phyloP scores from a whole-genome alignment of 2,329 filamentous ascomycete species.

The Stagonosporopsis rhizophila region DNA sequence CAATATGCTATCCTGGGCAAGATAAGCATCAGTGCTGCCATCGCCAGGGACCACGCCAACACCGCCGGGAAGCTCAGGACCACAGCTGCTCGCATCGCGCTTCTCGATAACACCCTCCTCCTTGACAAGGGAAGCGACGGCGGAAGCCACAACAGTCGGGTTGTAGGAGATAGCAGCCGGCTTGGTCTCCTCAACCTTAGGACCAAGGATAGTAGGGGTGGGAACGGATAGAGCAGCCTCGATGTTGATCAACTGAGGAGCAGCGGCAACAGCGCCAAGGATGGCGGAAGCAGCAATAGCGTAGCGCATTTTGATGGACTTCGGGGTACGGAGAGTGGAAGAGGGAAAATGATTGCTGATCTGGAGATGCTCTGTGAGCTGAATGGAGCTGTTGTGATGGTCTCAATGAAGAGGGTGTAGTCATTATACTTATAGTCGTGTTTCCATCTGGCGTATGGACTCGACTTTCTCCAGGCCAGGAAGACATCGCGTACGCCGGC shows the following conservation, averaged over 20 bases:
- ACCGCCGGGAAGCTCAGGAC: slow-evolving; percentile 19
- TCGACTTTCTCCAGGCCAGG: background rate
- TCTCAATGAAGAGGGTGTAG: slow-evolving; percentile 13
- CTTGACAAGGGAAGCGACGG: slow-evolving; percentile 19
- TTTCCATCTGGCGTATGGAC: background rate
- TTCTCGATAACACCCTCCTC: slow-evolving; percentile 12
- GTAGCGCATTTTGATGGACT: slow-evolving; percentile 33
- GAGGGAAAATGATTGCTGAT: slow-evolving; percentile 8
- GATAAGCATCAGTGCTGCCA: slow-evolving; percentile 24
- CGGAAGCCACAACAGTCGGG: slow-evolving; percentile 36
- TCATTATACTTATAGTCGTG: slow-evolving; percentile 24
- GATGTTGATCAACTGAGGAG: slow-evolving; percentile 46
- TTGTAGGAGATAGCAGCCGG: slow-evolving; percentile 38
- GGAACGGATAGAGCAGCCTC: slow-evolving; percentile 46
- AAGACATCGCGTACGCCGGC: slow-evolving; percentile 19
- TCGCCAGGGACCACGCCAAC: slow-evolving; percentile 21
- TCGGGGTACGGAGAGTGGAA: slow-evolving; percentile 4
- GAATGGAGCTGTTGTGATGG: slow-evolving; percentile 20
- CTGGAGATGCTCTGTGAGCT: slow-evolving; percentile 8
- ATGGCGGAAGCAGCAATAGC: slow-evolving; percentile 27
- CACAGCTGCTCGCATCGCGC: slow-evolving; percentile 18
- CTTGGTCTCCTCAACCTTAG: slow-evolving; percentile 37
- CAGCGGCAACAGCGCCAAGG: slow-evolving; percentile 29
- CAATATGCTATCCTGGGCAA: slow-evolving; percentile 6
- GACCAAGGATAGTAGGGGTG: slow-evolving; percentile 34